A percentile compares a stretch with the other conserved stretches of the same genome.
These are phyloP conservation scores for Verticillium longisporum DNA, from an alignment of 2,329 filamentous ascomycete species.

Conservation along the genomic window DNA sequence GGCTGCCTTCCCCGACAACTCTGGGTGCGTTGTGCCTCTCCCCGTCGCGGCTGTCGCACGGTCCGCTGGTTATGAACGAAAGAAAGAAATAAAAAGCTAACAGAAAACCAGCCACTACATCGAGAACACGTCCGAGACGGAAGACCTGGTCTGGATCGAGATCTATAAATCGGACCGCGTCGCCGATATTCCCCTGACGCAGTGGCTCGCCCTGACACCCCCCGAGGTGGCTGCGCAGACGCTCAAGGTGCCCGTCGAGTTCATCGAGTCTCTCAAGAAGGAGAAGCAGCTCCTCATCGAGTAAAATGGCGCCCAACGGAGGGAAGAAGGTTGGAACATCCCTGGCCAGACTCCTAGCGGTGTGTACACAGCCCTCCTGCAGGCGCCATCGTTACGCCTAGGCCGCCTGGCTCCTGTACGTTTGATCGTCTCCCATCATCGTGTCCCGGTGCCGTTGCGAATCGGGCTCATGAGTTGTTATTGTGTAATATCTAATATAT, in stretches of 20 bases:
- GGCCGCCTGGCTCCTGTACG: background rate
- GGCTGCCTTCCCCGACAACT: conserved; percentile 61
- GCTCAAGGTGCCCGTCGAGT: conserved; percentile 49
- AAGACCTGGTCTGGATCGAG: conserved; percentile 62
- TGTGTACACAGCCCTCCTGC: too few species aligned
- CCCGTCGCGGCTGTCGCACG: background rate
- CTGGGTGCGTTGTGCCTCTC: conserved; percentile 14
- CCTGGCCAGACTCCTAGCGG: too few species aligned
- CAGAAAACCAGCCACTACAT: conserved; percentile 51
- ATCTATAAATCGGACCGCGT: conserved; percentile 63
- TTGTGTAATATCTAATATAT: background rate
- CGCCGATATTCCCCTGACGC: conserved; percentile 58
- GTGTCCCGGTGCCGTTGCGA: background rate
- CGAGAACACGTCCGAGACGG: conserved; percentile 57
- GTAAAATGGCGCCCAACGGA: background rate
- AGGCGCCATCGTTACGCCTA: background rate
- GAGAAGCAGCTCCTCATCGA: conserved; percentile 53
- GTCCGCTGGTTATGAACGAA: too few species aligned
- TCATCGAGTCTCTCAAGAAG: conserved; percentile 52
- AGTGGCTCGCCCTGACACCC: conserved; percentile 65
- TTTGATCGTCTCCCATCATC: background rate
- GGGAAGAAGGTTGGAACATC: too few species aligned
- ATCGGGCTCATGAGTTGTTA: background rate
- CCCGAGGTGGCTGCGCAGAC: conserved; percentile 53
- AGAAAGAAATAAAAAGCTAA: background rate